Percentiles rank a stretch among this genome's conserved stretches.
These are phyloP conservation scores for Nothophaeocryptopus gaeumannii DNA, from an alignment of 2,329 filamentous ascomycete species.

Conservation along the genomic window DNA sequence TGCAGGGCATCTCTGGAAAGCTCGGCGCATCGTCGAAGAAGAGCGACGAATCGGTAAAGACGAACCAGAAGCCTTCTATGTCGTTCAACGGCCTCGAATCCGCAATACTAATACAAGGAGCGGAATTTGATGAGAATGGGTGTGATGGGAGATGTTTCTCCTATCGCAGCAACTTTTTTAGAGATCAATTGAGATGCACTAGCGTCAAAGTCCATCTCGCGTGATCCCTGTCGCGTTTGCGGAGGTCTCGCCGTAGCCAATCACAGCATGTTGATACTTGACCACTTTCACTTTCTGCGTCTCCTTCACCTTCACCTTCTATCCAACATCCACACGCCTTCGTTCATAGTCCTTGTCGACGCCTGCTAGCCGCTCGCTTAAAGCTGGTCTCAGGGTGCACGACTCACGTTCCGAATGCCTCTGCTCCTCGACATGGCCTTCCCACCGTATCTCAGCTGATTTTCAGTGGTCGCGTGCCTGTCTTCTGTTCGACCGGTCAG, in stretches of 20 bases:
- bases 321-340: too few species aligned
- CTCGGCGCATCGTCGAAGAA: slow-evolving; percentile 29
- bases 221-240: too few species aligned
- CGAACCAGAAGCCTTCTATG: neutral
- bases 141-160: slow-evolving; percentile 7
- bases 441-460: neutral
- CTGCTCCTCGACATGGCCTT: too few species aligned
- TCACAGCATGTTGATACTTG: too few species aligned
- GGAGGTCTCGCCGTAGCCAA: too few species aligned
- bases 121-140: slow-evolving; percentile 8
- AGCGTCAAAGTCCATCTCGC: neutral
- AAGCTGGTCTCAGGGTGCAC: too few species aligned
- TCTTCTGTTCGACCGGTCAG: neutral
- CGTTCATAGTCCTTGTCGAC: too few species aligned
- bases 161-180: slow-evolving; percentile 13
- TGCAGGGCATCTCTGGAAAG: slow-evolving; percentile 32
- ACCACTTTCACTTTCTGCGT: too few species aligned
- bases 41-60: neutral
- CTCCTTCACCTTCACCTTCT: too few species aligned
- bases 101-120: neutral
- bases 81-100: neutral
- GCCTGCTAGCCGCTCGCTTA: too few species aligned
- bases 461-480: neutral
- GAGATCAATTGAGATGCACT: neutral
- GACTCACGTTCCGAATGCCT: too few species aligned